Evolutionary conservation across 495 filamentous ascomycete species (phyloP).

Genomic region (Alectoria sarmentosa): DNA sequence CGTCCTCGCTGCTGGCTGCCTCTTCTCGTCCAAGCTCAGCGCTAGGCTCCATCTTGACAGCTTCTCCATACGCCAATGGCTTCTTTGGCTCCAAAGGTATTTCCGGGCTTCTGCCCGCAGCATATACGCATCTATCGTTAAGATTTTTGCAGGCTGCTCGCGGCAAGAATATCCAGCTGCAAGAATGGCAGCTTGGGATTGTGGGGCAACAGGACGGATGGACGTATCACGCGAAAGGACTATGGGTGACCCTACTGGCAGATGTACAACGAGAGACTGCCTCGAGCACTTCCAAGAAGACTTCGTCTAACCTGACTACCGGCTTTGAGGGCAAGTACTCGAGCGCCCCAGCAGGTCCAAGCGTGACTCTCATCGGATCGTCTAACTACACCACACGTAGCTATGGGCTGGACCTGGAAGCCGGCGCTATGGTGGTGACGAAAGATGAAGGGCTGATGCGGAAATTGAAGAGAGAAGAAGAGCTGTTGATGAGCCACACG

Average conservation of each 20-base stretch:
- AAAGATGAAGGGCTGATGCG: constrained; percentile 64
- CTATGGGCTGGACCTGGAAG: constrained; percentile 86
- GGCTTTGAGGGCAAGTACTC: constrained; percentile 25
- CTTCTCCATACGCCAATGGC: constrained; percentile 91
- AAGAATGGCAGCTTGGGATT: constrained; percentile 82
- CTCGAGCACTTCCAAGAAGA: neutral
- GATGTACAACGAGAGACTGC: neutral
- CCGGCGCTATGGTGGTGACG: constrained; percentile 78
- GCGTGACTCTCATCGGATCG: constrained; percentile 77
- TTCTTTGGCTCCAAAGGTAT: constrained; percentile 88
- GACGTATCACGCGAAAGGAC: constrained; percentile 97
- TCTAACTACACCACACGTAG: constrained; percentile 95
- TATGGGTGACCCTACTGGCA: constrained; percentile 69
- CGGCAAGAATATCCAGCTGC: constrained; percentile 63
- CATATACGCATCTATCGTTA: constrained; percentile 80
- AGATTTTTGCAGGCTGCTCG: constrained; percentile 63
- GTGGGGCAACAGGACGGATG: constrained; percentile 76
- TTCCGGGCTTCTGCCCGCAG: constrained; percentile 80
- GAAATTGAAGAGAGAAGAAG: constrained; percentile 67
- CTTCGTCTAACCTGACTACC: neutral
- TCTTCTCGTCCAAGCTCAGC: constrained; percentile 42
- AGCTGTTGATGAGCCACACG: constrained; percentile 69
- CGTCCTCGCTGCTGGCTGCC: constrained; percentile 57
- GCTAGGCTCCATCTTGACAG: constrained; percentile 81
- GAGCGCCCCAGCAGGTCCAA: constrained; percentile 47